Percentiles rank a stretch among this genome's conserved stretches.
These are phyloP conservation scores for Pythium rishiriense DNA, from an alignment of 352 stramenopile genomes.

Conservation along the genomic window DNA sequence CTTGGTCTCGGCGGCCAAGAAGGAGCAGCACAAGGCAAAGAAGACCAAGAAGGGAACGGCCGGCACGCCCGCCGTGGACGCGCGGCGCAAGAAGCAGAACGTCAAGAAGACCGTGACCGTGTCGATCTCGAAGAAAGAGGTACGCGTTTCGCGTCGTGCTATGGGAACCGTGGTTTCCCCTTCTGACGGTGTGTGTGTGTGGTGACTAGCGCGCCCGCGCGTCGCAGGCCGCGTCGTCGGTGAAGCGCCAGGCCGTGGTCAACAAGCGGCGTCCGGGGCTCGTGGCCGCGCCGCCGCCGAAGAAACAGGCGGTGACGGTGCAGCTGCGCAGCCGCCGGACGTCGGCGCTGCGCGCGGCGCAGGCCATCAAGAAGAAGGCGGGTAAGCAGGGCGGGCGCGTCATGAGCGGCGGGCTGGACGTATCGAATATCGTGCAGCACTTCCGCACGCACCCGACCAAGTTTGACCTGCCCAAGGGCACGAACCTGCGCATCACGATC, in stretches of 20 bases:
- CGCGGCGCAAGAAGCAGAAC: constrained; percentile 54
- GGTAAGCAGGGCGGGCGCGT: constrained; percentile 20
- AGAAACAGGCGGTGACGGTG: constrained; percentile 25
- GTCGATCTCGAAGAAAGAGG: constrained; percentile 58
- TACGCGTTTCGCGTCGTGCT: too few species aligned
- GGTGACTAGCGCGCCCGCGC: constrained; percentile 40
- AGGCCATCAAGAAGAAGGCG: constrained; percentile 25
- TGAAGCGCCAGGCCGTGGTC: constrained; percentile 67
- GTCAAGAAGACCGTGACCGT: constrained; percentile 79
- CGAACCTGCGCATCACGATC: constrained; percentile 80
- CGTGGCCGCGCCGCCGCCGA: constrained; percentile 32
- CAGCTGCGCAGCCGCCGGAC: constrained; percentile 49
- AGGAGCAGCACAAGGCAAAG: constrained; percentile 16
- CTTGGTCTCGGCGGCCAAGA: constrained; percentile 19
- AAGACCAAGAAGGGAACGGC: constrained; percentile 27
- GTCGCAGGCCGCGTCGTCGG: constrained; percentile 39
- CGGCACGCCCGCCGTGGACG: constrained; percentile 21
- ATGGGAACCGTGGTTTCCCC: not conserved
- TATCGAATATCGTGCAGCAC: constrained; percentile 81
- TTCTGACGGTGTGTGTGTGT: not conserved
- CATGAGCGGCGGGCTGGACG: constrained; percentile 43
- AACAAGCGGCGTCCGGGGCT: constrained; percentile 71
- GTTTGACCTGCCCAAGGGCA: constrained; percentile 78
- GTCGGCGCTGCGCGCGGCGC: constrained; percentile 36
- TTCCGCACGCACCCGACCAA: constrained; percentile 77